Conservation (phyloP, 2,329 filamentous ascomycete genomes). For the Elsinoe ampelina region DNA sequence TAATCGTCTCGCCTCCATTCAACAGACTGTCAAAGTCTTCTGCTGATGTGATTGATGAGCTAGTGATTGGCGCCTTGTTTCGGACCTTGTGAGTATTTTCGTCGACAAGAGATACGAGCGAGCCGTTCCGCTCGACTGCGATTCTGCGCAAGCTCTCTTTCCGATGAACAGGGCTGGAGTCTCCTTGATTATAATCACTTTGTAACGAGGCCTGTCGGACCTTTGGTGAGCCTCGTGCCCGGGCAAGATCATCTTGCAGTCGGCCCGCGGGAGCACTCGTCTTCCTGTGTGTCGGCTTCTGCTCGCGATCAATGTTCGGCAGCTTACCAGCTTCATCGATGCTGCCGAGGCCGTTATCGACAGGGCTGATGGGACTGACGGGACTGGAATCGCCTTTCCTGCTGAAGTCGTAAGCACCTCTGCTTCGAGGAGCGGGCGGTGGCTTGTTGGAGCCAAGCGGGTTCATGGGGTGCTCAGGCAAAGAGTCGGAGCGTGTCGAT, state of each 20-base stretch:
- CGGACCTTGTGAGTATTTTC: conserved; percentile 9
- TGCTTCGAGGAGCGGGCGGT: not conserved
- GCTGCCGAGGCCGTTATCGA: not conserved
- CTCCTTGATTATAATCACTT: not conserved
- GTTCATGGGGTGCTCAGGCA: not conserved
- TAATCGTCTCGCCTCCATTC: conserved; percentile 39
- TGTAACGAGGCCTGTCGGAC: conserved; percentile 9
- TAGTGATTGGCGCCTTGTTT: conserved; percentile 10
- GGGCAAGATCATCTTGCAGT: conserved; percentile 5
- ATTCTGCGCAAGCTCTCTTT: conserved; percentile 11
- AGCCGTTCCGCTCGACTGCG: conserved; percentile 12
- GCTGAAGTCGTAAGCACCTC: not conserved
- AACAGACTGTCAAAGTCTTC: conserved; percentile 41
- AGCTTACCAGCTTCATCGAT: not conserved
- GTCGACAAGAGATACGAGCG: conserved; percentile 11
- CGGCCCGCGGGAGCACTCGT: conserved; percentile 7
- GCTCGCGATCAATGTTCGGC: not conserved
- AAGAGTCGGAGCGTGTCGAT: conserved; percentile 3
- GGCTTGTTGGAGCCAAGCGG: not conserved
- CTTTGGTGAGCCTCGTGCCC: conserved; percentile 10
- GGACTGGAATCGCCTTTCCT: not conserved
- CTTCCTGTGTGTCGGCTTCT: conserved; percentile 6
- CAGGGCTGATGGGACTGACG: conserved; percentile 1
- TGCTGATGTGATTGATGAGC: conserved; percentile 16
- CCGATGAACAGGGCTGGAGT: not conserved